Percentiles rank a stretch among this genome's conserved stretches.
Evolutionary conservation across 2,329 filamentous ascomycete genomes (phyloP).

Genomic region (Incumbomyces lentus): DNA sequence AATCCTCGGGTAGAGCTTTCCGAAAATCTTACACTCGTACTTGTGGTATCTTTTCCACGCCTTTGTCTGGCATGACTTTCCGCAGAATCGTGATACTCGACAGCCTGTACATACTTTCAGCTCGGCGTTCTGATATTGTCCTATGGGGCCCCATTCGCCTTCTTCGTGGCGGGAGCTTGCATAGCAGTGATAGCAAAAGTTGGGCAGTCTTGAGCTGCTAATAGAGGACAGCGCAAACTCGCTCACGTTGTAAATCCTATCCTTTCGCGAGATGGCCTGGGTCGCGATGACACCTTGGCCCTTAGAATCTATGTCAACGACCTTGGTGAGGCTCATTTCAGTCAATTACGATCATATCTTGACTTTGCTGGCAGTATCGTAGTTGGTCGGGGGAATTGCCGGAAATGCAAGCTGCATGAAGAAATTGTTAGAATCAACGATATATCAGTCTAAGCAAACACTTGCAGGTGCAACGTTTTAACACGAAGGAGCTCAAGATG

Average conservation of each 20-base stretch:
- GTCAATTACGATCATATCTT: no score
- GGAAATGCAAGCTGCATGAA: no score
- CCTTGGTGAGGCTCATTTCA: background rate
- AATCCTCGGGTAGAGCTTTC: slow-evolving; percentile 33
- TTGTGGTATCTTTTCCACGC: slow-evolving; percentile 52
- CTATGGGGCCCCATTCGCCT: background rate
- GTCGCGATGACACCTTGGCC: slow-evolving; percentile 1
- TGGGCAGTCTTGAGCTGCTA: background rate
- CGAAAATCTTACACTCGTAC: slow-evolving; percentile 47
- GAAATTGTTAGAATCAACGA: no score
- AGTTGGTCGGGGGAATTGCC: no score
- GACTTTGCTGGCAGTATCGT: no score
- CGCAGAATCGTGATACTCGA: slow-evolving; percentile 3
- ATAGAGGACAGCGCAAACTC: background rate
- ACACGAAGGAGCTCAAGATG: no score
- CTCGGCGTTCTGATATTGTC: slow-evolving; percentile 2
- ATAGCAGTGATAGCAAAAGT: slow-evolving; percentile 4
- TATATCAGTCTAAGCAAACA: no score
- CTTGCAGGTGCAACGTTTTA: no score
- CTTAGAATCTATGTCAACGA: background rate
- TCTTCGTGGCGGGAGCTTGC: background rate
- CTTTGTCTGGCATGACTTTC: slow-evolving; percentile 46
- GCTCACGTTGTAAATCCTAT: background rate
- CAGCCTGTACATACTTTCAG: slow-evolving; percentile 5
- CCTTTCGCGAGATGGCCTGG: background rate